Evolutionary conservation across 2,329 filamentous ascomycete species (phyloP).

Genomic region (Xylaria sp.): DNA sequence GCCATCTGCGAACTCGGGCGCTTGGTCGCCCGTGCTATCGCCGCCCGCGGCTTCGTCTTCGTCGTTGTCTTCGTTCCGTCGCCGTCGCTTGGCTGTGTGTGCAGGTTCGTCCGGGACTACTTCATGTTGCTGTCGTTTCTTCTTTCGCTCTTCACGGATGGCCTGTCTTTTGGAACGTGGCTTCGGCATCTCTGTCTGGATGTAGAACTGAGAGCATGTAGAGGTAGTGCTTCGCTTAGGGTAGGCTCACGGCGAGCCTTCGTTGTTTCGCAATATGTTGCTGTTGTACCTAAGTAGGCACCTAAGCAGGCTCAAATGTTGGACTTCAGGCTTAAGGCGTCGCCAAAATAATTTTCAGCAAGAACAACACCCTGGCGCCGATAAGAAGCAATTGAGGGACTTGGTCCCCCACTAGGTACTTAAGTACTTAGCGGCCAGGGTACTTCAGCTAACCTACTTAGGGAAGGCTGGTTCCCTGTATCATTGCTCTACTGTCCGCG

Average conservation of each 20-base stretch:
- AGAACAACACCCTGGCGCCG: conserved; percentile 3
- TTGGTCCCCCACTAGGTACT: neutral
- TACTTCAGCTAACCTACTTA: no score
- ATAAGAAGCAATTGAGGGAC: conserved; percentile 18
- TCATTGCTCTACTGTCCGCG: no score
- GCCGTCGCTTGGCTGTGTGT: conserved; percentile 44
- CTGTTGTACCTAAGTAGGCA: neutral
- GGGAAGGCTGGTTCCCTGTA: no score
- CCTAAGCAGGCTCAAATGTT: no score
- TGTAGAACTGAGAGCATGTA: neutral
- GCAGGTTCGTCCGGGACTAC: conserved; percentile 30
- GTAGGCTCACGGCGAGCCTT: neutral
- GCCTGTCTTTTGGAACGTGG: conserved; percentile 50
- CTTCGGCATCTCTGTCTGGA: conserved; percentile 47
- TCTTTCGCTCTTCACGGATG: conserved; percentile 51
- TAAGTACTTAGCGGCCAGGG: neutral
- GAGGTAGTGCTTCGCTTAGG: neutral
- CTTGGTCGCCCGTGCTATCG: conserved; percentile 31
- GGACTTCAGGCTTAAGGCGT: neutral
- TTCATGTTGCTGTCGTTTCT: conserved; percentile 47
- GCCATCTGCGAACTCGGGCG: conserved; percentile 41
- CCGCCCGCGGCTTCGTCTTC: conserved; percentile 35
- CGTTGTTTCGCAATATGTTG: conserved; percentile 4
- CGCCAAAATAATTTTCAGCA: conserved; percentile 34
- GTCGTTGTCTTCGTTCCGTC: conserved; percentile 44